A percentile compares a stretch with the other conserved stretches of the same genome.
Evolutionary conservation across 768 basidiomycete genomes (phyloP).

Genomic region (Calvatia gigantea): DNA sequence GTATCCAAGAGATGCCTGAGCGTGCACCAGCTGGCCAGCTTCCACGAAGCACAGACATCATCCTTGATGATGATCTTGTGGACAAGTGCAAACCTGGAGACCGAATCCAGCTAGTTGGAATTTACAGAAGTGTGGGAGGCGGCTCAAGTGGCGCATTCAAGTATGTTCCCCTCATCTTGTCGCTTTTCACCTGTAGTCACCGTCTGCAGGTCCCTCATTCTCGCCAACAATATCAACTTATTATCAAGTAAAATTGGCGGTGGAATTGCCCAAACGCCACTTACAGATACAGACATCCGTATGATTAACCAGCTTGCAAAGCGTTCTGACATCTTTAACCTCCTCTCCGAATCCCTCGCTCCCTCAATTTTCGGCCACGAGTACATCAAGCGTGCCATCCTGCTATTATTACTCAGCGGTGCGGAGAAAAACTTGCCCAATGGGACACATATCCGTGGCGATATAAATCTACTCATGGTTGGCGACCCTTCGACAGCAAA

Average conservation of each 20-base stretch:
- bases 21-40: slow-evolving; percentile 96
- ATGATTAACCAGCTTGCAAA: slow-evolving; percentile 93
- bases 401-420: slow-evolving; percentile 91
- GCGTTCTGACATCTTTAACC: slow-evolving; percentile 78
- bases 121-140: slow-evolving; percentile 92
- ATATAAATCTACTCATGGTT: slow-evolving; percentile 99
- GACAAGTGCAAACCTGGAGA: slow-evolving; percentile 98
- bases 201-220: slow-evolving; percentile 72
- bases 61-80: slow-evolving; percentile 94
- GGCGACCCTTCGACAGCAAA: slow-evolving; percentile 99
- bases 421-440: slow-evolving; percentile 97
- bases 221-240: slow-evolving; percentile 93
- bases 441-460: slow-evolving; percentile 97
- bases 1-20: slow-evolving; percentile 99
- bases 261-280: slow-evolving; percentile 87
- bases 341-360: slow-evolving; percentile 92
- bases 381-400: slow-evolving; percentile 90
- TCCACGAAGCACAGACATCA: slow-evolving; percentile 93
- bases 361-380: slow-evolving; percentile 98
- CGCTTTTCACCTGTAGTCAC: slow-evolving; percentile 11
- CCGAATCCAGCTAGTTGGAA: slow-evolving; percentile 93
- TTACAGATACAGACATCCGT: slow-evolving; percentile 93
- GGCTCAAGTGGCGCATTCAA: slow-evolving; percentile 93
- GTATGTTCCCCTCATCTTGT: slow-evolving; percentile 39
- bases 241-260: slow-evolving; percentile 94